These are phyloP conservation scores for Mycena pura DNA, from an alignment of 768 basidiomycete species.

Conservation along the genomic window DNA sequence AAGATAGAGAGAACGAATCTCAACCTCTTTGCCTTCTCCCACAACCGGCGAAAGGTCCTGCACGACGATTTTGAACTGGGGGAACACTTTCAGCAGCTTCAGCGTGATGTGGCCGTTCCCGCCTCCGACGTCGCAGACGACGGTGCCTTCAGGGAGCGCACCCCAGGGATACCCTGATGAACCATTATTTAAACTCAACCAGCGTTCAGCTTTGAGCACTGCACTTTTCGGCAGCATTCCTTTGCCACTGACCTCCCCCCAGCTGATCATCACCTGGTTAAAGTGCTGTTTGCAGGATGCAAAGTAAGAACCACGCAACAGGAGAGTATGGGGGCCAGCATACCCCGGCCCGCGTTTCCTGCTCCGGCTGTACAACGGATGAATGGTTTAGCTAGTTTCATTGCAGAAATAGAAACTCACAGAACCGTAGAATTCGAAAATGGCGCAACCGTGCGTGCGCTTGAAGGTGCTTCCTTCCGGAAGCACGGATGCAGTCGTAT, in stretches of 20 bases:
- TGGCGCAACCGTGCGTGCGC: conserved; percentile 23
- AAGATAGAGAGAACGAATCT: not conserved
- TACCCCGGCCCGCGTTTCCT: conserved; percentile 25
- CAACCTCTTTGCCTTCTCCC: conserved; percentile 37
- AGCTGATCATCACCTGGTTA: conserved; percentile 39
- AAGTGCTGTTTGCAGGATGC: conserved; percentile 28
- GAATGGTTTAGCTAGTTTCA: not conserved
- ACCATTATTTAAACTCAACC: not conserved
- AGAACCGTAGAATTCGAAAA: conserved; percentile 26
- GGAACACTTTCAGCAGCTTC: conserved; percentile 38
- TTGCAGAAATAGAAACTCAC: not conserved
- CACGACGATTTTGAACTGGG: conserved; percentile 43
- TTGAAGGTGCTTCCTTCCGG: conserved; percentile 18
- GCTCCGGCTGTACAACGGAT: conserved; percentile 17
- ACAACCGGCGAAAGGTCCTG: conserved; percentile 44
- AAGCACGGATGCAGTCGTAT: conserved; percentile 16
- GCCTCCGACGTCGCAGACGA: conserved; percentile 49
- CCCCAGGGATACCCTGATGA: conserved; percentile 45
- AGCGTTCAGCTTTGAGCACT: not conserved
- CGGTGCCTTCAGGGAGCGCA: conserved; percentile 31
- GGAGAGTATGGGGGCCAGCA: not conserved
- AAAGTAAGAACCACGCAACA: not conserved
- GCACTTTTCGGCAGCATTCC: conserved; percentile 37
- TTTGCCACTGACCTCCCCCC: conserved; percentile 36
- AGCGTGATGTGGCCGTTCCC: conserved; percentile 44